Evolutionary conservation across 2,329 filamentous ascomycete species (phyloP), one percentile per base, ranked within the genome.

Genomic region (Colletotrichum cordylinicola): DNA sequence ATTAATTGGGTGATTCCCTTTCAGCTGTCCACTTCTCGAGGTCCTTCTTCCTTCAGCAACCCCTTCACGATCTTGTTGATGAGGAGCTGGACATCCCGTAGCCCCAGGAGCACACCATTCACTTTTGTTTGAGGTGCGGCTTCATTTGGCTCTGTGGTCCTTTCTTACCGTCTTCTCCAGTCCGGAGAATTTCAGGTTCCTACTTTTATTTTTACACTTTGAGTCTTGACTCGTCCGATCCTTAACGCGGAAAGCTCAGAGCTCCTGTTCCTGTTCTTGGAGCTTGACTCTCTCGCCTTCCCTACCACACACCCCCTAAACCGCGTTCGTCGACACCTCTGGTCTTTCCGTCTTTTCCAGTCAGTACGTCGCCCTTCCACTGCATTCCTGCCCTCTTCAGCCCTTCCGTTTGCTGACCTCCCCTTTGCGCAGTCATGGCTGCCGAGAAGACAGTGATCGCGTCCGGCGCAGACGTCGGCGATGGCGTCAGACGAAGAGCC

Each of bases 381-480:
- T 16, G 31, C 65, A 65, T 74, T 75, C 64, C 64, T 48, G 58
- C 13, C 24, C 31, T 12, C 29, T 16, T 69, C 35, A 12, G 33
- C 61, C 29, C 29, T 64, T 48, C 58, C 65, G 65, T 69, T 69
- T 76, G 70, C 74, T 74, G 70, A 76, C 65, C n/a, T 73, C 56
- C 35, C 15, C 21, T 31, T 29, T 43, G 31, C 62, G 60, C 72
- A 76, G 80, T 70, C 81, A 92, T 92, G 90, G 89, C 90, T 80
- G 86, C 87, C 81, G 87, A 88, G 74, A 89, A 88, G 84, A 87
- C 88, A 82, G 86, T 87, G 81, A 85, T 89, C 84, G 91, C 89
- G 84, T 91, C 92, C 52, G 92, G 92, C 84, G 88, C 90, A 81
- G 91, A 93, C 80, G 83, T 89, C 73, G 87, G 86, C 80, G 89